phyloP scores from a whole-genome alignment of 805 yeast species.

The Debaryomyces maramus region DNA sequence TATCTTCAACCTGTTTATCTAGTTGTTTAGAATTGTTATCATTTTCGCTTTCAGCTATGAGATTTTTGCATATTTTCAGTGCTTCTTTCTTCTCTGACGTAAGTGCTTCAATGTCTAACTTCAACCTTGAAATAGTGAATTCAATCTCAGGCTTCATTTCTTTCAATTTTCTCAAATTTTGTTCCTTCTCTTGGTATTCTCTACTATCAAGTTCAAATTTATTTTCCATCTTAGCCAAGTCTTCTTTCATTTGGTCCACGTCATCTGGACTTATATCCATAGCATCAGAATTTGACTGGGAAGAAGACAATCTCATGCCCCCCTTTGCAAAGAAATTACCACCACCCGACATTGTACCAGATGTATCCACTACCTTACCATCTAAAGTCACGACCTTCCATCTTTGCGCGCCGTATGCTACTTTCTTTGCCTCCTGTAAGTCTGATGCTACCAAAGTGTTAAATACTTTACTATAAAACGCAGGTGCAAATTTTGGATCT shows the following conservation, averaged over 20 bases:
- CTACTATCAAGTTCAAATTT: slow-evolving; percentile 49
- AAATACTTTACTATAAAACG: slow-evolving; percentile 82
- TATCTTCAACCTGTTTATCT: slow-evolving; percentile 39
- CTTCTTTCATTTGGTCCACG: slow-evolving; percentile 51
- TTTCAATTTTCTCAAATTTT: slow-evolving; percentile 55
- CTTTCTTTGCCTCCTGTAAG: slow-evolving; percentile 76
- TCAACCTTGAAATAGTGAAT: slow-evolving; percentile 53
- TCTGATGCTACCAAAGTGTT: slow-evolving; percentile 87
- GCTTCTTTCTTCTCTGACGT: slow-evolving; percentile 53
- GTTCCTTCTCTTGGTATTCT: slow-evolving; percentile 59
- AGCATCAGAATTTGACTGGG: slow-evolving; percentile 22
- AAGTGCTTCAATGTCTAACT: slow-evolving; percentile 64
- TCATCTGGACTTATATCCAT: slow-evolving; percentile 55
- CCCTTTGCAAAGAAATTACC: slow-evolving; percentile 73
- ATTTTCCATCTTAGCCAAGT: slow-evolving; percentile 53
- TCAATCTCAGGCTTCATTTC: slow-evolving; percentile 74
- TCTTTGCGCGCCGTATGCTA: slow-evolving; percentile 80
- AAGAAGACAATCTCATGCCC: slow-evolving; percentile 62
- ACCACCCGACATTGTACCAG: slow-evolving; percentile 98
- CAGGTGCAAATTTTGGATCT: slow-evolving; percentile 72
- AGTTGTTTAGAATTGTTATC: slow-evolving; percentile 26
- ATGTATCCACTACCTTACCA: slow-evolving; percentile 87
- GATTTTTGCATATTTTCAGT: slow-evolving; percentile 41
- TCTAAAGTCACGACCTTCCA: slow-evolving; percentile 90
- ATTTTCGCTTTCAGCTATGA: slow-evolving; percentile 38